A percentile compares a stretch with the other conserved stretches of the same genome.
Evolutionary conservation across 2,329 filamentous ascomycete genomes (phyloP).

Genomic region (Dactylonectria macrodidyma): DNA sequence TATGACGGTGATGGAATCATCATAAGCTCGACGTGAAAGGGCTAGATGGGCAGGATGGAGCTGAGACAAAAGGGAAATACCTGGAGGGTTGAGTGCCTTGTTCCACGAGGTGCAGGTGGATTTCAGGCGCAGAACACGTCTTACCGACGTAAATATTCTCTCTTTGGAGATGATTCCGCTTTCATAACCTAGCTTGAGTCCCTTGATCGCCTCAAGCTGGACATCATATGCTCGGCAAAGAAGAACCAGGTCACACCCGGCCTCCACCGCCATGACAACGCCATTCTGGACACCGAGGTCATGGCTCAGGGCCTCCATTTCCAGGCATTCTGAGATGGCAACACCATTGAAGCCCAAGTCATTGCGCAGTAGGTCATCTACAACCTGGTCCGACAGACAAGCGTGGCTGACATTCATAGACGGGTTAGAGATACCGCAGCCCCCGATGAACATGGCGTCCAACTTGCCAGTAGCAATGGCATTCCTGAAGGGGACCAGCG

Average conservation of each 20-base stretch:
- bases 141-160: constrained; percentile 84
- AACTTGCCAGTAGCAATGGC: constrained; percentile 86
- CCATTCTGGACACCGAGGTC: constrained; percentile 98
- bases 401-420: constrained; percentile 97
- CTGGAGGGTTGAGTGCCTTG: constrained; percentile 89
- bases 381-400: constrained; percentile 92
- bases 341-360: constrained; percentile 93
- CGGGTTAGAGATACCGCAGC: constrained; percentile 91
- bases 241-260: constrained; percentile 92
- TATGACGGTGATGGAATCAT: constrained; percentile 93
- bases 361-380: constrained; percentile 89
- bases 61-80: constrained; percentile 81
- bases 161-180: constrained; percentile 89
- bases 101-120: constrained; percentile 90
- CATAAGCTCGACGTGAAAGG: constrained; percentile 89
- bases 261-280: constrained; percentile 97
- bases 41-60: constrained; percentile 87
- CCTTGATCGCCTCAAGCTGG: constrained; percentile 92
- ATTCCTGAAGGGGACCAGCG: constrained; percentile 91
- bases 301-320: constrained; percentile 96
- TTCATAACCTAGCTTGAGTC: constrained; percentile 89
- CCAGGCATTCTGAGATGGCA: constrained; percentile 93
- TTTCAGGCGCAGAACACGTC: constrained; percentile 85
- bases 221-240: constrained; percentile 90
- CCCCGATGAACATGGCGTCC: constrained; percentile 96